These are phyloP conservation scores for Rhazya stricta DNA, from an alignment of 257 asterid species.

Conservation along the genomic window DNA sequence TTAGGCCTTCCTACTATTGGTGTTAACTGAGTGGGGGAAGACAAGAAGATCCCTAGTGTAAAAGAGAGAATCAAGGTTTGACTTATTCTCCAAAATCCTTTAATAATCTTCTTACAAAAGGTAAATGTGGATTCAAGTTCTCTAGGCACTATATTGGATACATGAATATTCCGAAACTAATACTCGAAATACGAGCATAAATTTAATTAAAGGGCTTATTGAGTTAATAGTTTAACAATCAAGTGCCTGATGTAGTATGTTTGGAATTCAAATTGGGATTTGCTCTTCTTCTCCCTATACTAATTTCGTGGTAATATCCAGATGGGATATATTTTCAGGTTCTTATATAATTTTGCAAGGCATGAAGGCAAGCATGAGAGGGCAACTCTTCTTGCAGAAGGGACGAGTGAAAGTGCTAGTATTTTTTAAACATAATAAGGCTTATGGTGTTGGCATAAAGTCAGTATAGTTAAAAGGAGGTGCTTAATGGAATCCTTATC, in stretches of 20 bases:
- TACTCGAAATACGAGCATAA: too few species aligned
- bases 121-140: too few species aligned
- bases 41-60: neutral
- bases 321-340: too few species aligned
- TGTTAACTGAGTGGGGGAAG: neutral
- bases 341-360: neutral
- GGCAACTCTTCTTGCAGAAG: neutral
- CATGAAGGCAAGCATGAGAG: neutral
- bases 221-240: neutral
- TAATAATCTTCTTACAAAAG: too few species aligned
- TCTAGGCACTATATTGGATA: too few species aligned
- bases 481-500: conserved; percentile 9
- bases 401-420: neutral
- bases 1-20: neutral
- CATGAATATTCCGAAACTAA: too few species aligned
- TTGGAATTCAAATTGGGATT: too few species aligned
- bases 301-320: too few species aligned
- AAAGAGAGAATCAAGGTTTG: neutral
- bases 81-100: too few species aligned
- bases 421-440: neutral
- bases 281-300: too few species aligned
- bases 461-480: conserved; percentile 8
- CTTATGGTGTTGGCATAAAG: conserved; percentile 11
- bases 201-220: too few species aligned
- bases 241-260: neutral